Evolutionary conservation across 176 grass and related monocot species (phyloP).

Genomic region (Oryza rufipogon): DNA sequence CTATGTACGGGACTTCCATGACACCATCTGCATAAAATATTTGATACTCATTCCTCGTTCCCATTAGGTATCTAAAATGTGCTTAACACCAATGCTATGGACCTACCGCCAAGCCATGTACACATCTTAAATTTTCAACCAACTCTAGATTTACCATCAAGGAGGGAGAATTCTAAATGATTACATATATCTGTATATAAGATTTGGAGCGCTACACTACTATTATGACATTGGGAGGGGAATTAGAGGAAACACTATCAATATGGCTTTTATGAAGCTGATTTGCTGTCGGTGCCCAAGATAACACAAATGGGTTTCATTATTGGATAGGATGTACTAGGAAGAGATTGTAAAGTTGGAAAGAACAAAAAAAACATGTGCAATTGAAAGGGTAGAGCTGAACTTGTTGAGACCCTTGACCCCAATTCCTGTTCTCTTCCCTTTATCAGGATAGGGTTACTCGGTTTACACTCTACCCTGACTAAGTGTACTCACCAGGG

Average conservation of each 20-base stretch:
- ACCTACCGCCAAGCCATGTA: not conserved
- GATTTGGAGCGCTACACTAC: not conserved
- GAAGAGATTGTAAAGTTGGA: no score
- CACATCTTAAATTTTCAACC: no score
- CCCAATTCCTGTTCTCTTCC: not conserved
- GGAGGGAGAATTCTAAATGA: not conserved
- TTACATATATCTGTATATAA: not conserved
- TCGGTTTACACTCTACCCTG: conserved; percentile 11
- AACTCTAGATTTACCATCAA: not conserved
- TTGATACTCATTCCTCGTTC: conserved; percentile 25
- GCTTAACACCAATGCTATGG: not conserved
- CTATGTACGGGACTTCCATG: conserved; percentile 97
- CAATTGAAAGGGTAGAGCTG: no score
- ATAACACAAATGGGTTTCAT: no score
- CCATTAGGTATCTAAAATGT: conserved; percentile 16
- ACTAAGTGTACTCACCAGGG: not conserved
- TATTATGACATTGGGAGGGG: not conserved
- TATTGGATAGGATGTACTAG: no score
- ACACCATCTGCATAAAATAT: conserved; percentile 78
- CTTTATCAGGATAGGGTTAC: not conserved
- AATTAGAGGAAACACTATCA: no score
- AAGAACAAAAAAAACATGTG: no score
- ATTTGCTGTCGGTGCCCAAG: no score
- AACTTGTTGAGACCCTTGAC: no score
- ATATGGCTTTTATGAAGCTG: no score